Evolutionary conservation across 2,329 filamentous ascomycete species (phyloP).

Genomic region (Exophiala dermatitidis): DNA sequence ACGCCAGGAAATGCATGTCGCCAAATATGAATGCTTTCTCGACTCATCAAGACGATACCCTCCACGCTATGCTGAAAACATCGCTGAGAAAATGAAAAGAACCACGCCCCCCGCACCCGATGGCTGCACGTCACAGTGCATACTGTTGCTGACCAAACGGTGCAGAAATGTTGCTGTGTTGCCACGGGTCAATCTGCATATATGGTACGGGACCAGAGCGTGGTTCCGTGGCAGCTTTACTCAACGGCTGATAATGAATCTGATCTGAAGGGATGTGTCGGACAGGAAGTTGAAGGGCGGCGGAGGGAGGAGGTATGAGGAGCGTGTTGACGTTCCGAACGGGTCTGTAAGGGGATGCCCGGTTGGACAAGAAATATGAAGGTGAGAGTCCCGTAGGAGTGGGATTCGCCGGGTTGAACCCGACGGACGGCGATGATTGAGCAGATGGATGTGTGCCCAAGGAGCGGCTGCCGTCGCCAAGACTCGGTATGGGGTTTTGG

Average conservation of each 20-base stretch:
- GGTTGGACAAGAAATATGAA: slow-evolving; percentile 76
- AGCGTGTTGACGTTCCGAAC: slow-evolving; percentile 84
- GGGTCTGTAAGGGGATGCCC: slow-evolving; percentile 86
- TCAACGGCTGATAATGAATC: slow-evolving; percentile 77
- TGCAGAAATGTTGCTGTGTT: slow-evolving; percentile 27
- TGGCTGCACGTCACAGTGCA: slow-evolving; percentile 9
- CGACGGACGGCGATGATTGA: slow-evolving; percentile 60
- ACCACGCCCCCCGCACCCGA: background rate
- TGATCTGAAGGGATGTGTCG: slow-evolving; percentile 58
- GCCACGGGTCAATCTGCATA: slow-evolving; percentile 39
- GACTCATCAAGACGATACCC: background rate
- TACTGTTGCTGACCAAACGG: slow-evolving; percentile 22
- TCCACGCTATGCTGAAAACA: slow-evolving; percentile 17
- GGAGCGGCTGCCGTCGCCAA: slow-evolving; percentile 13
- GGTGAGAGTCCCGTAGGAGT: slow-evolving; percentile 69
- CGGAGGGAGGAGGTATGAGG: slow-evolving; percentile 77
- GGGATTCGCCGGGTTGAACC: slow-evolving; percentile 52
- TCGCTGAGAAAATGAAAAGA: too few relatives aligned
- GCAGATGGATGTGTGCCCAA: slow-evolving; percentile 41
- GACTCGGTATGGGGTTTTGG: slow-evolving; percentile 29
- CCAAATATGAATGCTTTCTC: slow-evolving; percentile 4
- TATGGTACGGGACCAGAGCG: slow-evolving; percentile 61
- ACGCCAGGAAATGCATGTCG: slow-evolving; percentile 11
- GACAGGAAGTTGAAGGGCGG: slow-evolving; percentile 68
- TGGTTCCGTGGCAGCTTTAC: slow-evolving; percentile 60